Evolutionary conservation across 1,139 yeast genomes (phyloP), one percentile per base, ranked within the genome.

Genomic region (Pichia sp.): DNA sequence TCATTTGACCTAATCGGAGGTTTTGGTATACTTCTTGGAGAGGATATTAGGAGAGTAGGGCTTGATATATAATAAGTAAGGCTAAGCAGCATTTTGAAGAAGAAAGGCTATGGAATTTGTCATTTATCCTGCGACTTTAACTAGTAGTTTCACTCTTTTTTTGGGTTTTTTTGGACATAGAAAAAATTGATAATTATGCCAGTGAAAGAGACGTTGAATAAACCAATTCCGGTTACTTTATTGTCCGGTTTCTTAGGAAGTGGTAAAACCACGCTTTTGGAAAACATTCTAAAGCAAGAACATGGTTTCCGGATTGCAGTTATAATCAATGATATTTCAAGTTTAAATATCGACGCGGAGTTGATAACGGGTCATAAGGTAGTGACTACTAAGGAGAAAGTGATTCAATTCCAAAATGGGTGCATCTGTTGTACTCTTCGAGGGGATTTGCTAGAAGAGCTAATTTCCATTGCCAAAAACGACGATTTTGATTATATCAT

Each of bases 341-440:
- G 58, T 8, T 58, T 73, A 43, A 75, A 75, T 60, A 72, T 76
- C 40, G 80, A 76, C 63, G 78, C 79, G 6, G 65, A 71, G 2
- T 61, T 76, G 36, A 69, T 76, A 32, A 65, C 68, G 51, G 64
- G 72, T 51, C 77, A 75, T 62, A 71, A 68, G 38, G 73, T 76
- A 19, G 71, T 74, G 34, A 69, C 73, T 51, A 74, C 70, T 54
- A 70, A 75, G 51, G 79, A 76, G 58, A 74, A 75, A 56, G 59
- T 76, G 49, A 70, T 76, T 44, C 78, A 75, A 56, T 63, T 76
- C 42, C 79, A 76, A 56, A 76, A 76, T 57, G 80, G 80, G 2
- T 76, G 80, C 56, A 75, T 75, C 29, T 76, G 80, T 56, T 76
- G 80, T 58, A 76, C 80, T 1, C 67, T 76, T 48, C 67, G 80